Evolutionary conservation across 139 green algal genomes (phyloP), one percentile per base, ranked within the genome.

Genomic region (Picochlorum sp.): DNA sequence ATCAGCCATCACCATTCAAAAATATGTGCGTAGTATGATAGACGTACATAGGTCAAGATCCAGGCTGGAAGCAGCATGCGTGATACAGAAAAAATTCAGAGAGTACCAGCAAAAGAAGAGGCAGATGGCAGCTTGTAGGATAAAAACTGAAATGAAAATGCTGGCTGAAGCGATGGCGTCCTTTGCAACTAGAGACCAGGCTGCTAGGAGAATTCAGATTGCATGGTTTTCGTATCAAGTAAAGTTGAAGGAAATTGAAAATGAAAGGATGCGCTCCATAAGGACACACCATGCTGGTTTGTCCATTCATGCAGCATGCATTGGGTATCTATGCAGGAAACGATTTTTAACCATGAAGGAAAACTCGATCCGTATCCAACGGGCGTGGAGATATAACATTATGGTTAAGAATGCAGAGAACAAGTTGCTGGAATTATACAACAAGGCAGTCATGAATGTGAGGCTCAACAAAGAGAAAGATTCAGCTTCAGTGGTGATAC

Each of bases 181-280:
- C 25, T 81, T 65, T 43, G 41, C 55, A 12, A 13, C 14, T 10
- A 59, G 57, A 33, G 64, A 31, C 7, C 62, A 60, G 1, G 65
- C 73, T 9, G 65, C 70, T 7, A 57, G 65, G 26, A 64, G 58
- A 33, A 55, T 78, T 25, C 71, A 78, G 49, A 50, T 55, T 5
- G 63, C 56, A 1, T 66, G 31, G 25, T n/a, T n/a, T n/a, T n/a
- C n/a, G n/a, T n/a, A n/a, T n/a, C n/a, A n/a, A n/a, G n/a, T n/a
- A n/a, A n/a, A n/a, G n/a, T n/a, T n/a, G n/a, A n/a, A n/a, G n/a
- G n/a, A 16, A 47, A 16, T 16, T 47, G 39, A 47, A 47, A 16
- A 47, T 0, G 39, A 10, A 47, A 47, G 39, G 12, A 18, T 4
- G 39, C 18, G 5, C 39, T 26, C 7, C 18, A 47, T 47, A 4